A percentile compares a stretch with the other conserved stretches of the same genome.
These are phyloP conservation scores for Flaveria floridana DNA, from an alignment of 140 eudicot species.

Conservation along the genomic window DNA sequence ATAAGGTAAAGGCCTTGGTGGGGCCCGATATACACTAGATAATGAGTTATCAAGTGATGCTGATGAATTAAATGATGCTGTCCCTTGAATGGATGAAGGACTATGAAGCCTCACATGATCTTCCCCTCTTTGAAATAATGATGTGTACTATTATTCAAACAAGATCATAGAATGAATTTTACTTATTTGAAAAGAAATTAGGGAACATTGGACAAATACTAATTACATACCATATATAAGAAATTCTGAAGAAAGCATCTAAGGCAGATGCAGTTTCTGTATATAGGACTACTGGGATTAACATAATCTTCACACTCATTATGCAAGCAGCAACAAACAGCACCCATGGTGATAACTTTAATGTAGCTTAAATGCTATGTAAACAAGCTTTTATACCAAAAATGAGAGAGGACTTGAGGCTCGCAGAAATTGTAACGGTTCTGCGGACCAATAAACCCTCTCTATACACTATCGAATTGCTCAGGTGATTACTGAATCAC, in stretches of 20 bases:
- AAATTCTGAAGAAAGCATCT: constrained; percentile 76
- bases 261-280: constrained; percentile 73
- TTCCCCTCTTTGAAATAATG: constrained; percentile 83
- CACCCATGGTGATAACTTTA: constrained; percentile 60
- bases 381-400: constrained; percentile 8
- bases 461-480: constrained; percentile 29
- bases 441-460: constrained; percentile 52
- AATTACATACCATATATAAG: constrained; percentile 62
- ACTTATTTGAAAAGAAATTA: background rate
- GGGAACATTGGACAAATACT: background rate
- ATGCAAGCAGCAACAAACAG: constrained; percentile 84
- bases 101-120: constrained; percentile 50
- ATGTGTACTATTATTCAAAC: constrained; percentile 56
- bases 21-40: constrained; percentile 74
- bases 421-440: constrained; percentile 42
- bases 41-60: constrained; percentile 68
- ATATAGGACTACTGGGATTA: constrained; percentile 61
- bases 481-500: constrained; percentile 27
- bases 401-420: constrained; percentile 51
- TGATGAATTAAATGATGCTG: constrained; percentile 59
- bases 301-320: constrained; percentile 73
- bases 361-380: background rate
- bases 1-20: constrained; percentile 96
- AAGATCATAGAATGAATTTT: constrained; percentile 25
- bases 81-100: constrained; percentile 69